Evolutionary conservation across 768 basidiomycete species (phyloP).

Genomic region (Lactarius hatsudake): DNA sequence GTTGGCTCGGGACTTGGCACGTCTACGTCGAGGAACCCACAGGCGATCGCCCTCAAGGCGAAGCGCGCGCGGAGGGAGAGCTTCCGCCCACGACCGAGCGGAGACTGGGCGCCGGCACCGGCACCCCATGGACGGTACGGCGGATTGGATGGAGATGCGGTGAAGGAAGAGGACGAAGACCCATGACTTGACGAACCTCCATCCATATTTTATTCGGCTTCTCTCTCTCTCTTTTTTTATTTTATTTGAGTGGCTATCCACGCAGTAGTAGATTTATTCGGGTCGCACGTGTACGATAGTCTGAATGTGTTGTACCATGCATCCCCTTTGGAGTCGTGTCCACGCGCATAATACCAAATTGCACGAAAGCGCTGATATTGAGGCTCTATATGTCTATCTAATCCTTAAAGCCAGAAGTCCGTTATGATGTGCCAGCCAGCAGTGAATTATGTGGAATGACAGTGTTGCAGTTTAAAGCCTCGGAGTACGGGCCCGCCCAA

Average conservation of each 20-base stretch:
- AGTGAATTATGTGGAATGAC: background rate
- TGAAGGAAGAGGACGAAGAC: slow-evolving; percentile 35
- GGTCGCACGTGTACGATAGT: slow-evolving; percentile 21
- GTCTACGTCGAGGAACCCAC: slow-evolving; percentile 27
- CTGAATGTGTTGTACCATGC: slow-evolving; percentile 22
- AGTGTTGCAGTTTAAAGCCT: slow-evolving; percentile 28
- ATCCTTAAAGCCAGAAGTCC: background rate
- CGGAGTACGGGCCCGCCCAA: slow-evolving; percentile 41
- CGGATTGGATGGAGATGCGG: slow-evolving; percentile 32
- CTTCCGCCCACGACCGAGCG: slow-evolving; percentile 78
- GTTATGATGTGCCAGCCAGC: background rate
- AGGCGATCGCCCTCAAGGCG: slow-evolving; percentile 45
- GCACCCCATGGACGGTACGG: slow-evolving; percentile 30
- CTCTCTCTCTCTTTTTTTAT: background rate
- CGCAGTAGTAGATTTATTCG: slow-evolving; percentile 23
- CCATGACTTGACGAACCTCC: slow-evolving; percentile 7
- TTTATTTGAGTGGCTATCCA: slow-evolving; percentile 22
- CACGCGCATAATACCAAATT: background rate
- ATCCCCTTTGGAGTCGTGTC: background rate
- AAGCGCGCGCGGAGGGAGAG: slow-evolving; percentile 65
- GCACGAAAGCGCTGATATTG: background rate
- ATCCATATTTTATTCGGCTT: slow-evolving; percentile 8
- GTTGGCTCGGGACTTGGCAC: slow-evolving; percentile 20
- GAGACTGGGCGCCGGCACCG: slow-evolving; percentile 42
- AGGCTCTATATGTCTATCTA: slow-evolving; percentile 3